phyloP scores from a whole-genome alignment of 176 grass and related monocot species.

The Aegilops bicornis region DNA sequence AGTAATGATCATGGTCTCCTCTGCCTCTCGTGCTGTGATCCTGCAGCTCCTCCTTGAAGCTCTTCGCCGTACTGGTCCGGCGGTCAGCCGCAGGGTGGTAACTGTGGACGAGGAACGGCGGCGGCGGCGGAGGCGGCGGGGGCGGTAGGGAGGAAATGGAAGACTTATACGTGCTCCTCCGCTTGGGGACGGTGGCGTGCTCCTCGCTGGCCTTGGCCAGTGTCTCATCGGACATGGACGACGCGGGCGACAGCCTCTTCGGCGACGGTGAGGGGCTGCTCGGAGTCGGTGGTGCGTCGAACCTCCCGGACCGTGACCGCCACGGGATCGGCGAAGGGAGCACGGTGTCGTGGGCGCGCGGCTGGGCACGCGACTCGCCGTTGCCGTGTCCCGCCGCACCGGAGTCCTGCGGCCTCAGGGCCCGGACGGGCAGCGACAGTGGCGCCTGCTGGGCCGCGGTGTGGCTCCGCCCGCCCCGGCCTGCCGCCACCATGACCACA shows the following conservation, averaged over 20 bases:
- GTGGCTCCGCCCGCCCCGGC: not conserved
- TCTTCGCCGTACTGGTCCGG: conserved; percentile 39
- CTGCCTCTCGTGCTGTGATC: conserved; percentile 51
- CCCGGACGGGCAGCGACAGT: conserved; percentile 57
- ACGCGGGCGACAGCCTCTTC: conserved; percentile 42
- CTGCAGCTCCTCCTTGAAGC: conserved; percentile 87
- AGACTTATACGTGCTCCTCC: conserved; percentile 48
- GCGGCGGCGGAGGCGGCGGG: conserved; percentile 67
- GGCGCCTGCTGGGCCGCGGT: conserved; percentile 31
- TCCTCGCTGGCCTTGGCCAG: conserved; percentile 54
- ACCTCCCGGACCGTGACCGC: conserved; percentile 50
- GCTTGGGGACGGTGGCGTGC: conserved; percentile 14
- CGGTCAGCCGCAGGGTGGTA: conserved; percentile 46
- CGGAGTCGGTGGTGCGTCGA: conserved; percentile 29
- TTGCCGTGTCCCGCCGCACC: not conserved
- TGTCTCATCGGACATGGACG: conserved; percentile 50
- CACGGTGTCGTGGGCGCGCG: conserved; percentile 31
- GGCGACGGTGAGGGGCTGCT: conserved; percentile 34
- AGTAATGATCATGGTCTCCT: not conserved
- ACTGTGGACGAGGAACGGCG: conserved; percentile 54
- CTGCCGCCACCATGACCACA: conserved; percentile 37
- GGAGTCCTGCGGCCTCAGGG: conserved; percentile 46
- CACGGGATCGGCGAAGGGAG: conserved; percentile 94
- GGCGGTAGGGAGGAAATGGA: conserved; percentile 39
- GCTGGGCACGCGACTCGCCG: not conserved